Evolutionary conservation across 1,139 yeast species (phyloP), one percentile per base, ranked within the genome.

Genomic region (Wickerhamomyces sp.): DNA sequence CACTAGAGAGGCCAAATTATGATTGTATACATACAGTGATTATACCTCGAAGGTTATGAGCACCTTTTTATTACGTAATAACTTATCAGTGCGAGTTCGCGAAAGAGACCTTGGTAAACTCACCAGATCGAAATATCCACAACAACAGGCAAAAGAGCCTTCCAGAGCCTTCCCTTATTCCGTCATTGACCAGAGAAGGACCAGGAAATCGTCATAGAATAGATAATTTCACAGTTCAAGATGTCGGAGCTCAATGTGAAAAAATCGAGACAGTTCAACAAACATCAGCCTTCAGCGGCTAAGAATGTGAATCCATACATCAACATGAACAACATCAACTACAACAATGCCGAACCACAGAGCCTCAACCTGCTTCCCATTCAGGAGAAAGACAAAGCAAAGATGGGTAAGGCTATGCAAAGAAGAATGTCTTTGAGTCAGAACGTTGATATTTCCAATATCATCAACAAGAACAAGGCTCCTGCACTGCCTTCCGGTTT

Each of bases 401-500:
- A 61, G 41, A 63, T 63, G 39, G 67, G 66, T 2, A 55, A 60
- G 11, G 51, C 62, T 8, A 62, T 62, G 66, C 65, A 62, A 36
- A 46, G 68, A 32, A 51, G 68, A 39, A 46, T 63, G 40, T 62
- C 67, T 4, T 52, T 63, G 22, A 65, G 59, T 35, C 56, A 57
- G 32, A 45, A 57, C 5, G 54, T 57, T 20, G 40, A 36, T 10
- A 26, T 41, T 3, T 27, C 29, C 1, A 46, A 41, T n/a, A 40
- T 39, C 37, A 41, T 28, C 29, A 39, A 10, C 34, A 45, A 20
- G 41, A 40, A 4, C 29, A 57, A 47, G 36, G 53, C 64, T 12
- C 75, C 75, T 2, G 66, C 72, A 2, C 55, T 69, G 12, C 75
- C 78, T 3, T 27, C 29, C 2, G 35, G 30, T 3, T 16, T 45